A percentile compares a stretch with the other conserved stretches of the same genome.
Evolutionary conservation across 495 filamentous ascomycete species (phyloP).

Genomic region (Penicillium daleae): DNA sequence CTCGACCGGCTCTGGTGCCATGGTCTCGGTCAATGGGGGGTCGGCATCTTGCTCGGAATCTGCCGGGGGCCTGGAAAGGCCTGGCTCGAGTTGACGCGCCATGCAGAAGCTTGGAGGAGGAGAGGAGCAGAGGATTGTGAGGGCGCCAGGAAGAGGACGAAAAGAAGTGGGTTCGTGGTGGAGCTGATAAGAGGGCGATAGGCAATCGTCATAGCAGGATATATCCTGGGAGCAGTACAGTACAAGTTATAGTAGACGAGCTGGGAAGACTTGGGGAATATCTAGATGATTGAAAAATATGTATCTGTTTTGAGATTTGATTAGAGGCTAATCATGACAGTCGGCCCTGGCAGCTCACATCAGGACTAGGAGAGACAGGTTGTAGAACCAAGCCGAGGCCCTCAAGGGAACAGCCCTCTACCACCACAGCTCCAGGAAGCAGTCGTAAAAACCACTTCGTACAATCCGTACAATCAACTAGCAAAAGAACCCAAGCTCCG

Average conservation of each 20-base stretch:
- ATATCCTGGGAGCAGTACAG: not conserved
- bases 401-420: not conserved
- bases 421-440: not conserved
- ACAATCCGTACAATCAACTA: no score
- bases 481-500: not conserved
- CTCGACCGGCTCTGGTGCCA: not conserved
- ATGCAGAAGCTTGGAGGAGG: not conserved
- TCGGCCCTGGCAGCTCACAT: not conserved
- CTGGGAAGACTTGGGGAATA: no score
- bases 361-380: not conserved
- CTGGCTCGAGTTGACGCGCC: not conserved
- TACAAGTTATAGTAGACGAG: not conserved
- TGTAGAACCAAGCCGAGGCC: not conserved
- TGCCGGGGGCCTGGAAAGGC: not conserved
- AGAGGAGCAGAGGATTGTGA: not conserved
- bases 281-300: no score
- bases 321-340: not conserved
- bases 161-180: conserved; percentile 16
- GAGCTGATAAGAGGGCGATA: conserved; percentile 17
- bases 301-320: no score
- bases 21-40: not conserved
- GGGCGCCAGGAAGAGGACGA: not conserved
- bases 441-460: no score
- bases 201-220: not conserved
- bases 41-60: not conserved